Evolutionary conservation across 176 grass and related monocot genomes (phyloP).

Genomic region (Oryza australiensis): DNA sequence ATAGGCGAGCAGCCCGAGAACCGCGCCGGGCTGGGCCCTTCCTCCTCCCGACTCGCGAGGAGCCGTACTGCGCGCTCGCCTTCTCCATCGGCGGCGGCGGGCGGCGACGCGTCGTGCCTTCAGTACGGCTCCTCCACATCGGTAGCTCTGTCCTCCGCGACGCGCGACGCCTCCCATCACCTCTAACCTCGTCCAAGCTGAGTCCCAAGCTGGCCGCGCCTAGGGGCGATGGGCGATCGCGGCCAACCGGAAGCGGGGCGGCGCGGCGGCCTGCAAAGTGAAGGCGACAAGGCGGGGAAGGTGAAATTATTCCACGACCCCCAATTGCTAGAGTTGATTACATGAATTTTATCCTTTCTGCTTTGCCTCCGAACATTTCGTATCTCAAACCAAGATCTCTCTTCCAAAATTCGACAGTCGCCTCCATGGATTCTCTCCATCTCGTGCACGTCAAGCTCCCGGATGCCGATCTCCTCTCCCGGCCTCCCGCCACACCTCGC

Average conservation of each 20-base stretch:
- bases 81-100: background rate
- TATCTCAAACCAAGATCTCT: background rate
- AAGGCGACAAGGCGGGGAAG: no score
- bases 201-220: background rate
- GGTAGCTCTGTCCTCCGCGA: no score
- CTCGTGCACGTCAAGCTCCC: conserved; percentile 60
- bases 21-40: no score
- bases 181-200: background rate
- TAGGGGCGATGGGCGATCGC: background rate
- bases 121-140: background rate
- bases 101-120: no score
- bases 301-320: no score
- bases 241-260: no score
- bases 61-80: background rate
- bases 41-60: no score
- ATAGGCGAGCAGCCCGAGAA: no score
- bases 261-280: no score
- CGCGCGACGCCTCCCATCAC: background rate
- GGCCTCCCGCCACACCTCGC: conserved; percentile 7
- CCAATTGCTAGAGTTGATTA: no score
- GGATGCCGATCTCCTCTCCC: conserved; percentile 56
- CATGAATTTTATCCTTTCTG: no score
- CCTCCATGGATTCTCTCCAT: conserved; percentile 42
- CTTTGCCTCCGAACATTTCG: background rate
- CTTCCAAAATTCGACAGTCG: background rate